Conservation (phyloP, 306 rosid genomes). For the Arachis stenosperma region DNA sequence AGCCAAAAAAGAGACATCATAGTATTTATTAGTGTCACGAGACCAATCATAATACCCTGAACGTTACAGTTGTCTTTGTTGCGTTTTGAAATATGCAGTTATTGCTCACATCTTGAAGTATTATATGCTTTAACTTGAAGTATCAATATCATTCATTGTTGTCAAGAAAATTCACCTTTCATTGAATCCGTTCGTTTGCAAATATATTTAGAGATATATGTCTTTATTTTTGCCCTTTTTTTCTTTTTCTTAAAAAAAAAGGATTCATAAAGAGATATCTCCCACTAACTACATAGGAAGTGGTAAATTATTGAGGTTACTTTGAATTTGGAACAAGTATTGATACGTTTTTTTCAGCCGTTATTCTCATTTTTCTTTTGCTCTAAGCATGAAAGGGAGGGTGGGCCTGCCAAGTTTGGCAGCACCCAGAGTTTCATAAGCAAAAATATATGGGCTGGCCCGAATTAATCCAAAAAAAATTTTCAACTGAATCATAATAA, state of each 20-base stretch:
- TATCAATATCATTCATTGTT: not conserved
- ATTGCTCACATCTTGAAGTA: not conserved
- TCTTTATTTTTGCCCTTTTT: too few relatives aligned
- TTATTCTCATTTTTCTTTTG: not conserved
- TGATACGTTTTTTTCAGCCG: not conserved
- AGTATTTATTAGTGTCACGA: not conserved
- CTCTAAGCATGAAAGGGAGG: conserved; percentile 4
- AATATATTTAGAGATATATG: too few relatives aligned
- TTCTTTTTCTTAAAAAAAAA: too few relatives aligned
- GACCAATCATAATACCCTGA: not conserved
- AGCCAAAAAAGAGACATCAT: not conserved
- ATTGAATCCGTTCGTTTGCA: not conserved
- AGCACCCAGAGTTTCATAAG: not conserved
- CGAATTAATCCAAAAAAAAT: not conserved
- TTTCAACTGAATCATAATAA: too few relatives aligned
- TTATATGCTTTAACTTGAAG: conserved; percentile 15
- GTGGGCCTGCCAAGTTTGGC: not conserved
- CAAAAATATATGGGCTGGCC: not conserved
- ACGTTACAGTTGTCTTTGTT: not conserved
- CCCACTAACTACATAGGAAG: not conserved
- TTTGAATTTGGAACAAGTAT: not conserved
- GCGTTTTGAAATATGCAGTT: conserved; percentile 3
- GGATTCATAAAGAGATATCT: too few relatives aligned
- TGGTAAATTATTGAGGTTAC: not conserved
- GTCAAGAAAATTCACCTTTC: conserved; percentile 7